Conservation (phyloP, 208 protist species). For the Leishmania tarentolae region DNA sequence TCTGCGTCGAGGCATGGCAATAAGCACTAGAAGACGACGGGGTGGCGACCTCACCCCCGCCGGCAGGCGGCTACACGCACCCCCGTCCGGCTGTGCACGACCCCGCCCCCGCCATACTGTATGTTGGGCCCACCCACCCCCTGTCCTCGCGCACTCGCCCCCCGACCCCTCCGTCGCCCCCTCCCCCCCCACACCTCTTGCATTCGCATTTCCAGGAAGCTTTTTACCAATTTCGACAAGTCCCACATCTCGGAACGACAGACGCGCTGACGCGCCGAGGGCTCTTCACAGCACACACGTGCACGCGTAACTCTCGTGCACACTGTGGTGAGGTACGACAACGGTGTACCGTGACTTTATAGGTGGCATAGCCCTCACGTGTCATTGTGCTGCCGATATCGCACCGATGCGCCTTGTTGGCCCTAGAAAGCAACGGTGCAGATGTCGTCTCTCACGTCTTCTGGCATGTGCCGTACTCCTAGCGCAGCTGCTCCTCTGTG, state of each 20-base stretch:
- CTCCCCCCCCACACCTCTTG: neutral
- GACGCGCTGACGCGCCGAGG: neutral
- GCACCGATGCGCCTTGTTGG: neutral
- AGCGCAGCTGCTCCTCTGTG: neutral
- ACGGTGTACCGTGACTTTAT: neutral
- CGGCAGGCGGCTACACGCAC: neutral
- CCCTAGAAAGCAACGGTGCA: neutral
- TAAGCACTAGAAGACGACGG: neutral
- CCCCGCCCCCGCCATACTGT: neutral
- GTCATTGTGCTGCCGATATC: neutral
- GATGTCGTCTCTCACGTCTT: neutral
- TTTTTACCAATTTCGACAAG: neutral
- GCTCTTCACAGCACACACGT: neutral
- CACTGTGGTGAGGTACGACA: neutral
- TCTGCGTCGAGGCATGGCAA: neutral
- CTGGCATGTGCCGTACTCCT: constrained; percentile 1
- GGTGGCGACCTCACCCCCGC: neutral
- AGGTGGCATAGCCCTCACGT: neutral
- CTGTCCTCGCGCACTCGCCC: neutral
- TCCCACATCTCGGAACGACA: neutral
- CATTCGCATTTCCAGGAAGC: too few relatives aligned
- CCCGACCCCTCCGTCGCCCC: neutral
- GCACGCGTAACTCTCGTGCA: neutral
- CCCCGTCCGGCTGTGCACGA: neutral
- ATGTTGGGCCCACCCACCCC: neutral